Conservation (phyloP, 1,139 yeast genomes). For the Zygoascus sp. region DNA sequence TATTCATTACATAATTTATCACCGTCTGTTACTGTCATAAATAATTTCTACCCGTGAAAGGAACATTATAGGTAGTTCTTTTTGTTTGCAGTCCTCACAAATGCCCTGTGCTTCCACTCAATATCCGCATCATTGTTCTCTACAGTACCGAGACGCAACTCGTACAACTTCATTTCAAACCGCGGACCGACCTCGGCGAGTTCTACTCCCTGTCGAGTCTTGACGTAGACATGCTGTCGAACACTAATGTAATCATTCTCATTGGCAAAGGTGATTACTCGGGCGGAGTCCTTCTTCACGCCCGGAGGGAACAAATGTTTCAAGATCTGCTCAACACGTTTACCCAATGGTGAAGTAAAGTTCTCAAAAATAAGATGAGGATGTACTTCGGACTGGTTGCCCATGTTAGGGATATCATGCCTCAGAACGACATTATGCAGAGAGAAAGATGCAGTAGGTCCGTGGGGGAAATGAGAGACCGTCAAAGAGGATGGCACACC, state of each 20-base stretch:
- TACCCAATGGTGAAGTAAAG: slow-evolving; percentile 78
- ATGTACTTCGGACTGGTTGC: slow-evolving; percentile 84
- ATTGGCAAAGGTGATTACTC: slow-evolving; percentile 89
- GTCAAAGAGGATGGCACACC: slow-evolving; percentile 97
- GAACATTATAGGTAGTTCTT: slow-evolving; percentile 63
- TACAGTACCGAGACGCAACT: slow-evolving; percentile 79
- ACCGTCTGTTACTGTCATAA: not conserved
- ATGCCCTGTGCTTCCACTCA: slow-evolving; percentile 93
- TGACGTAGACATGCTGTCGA: slow-evolving; percentile 90
- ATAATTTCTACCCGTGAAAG: not conserved
- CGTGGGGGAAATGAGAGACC: slow-evolving; percentile 93
- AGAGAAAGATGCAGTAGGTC: slow-evolving; percentile 93
- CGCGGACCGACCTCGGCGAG: slow-evolving; percentile 98
- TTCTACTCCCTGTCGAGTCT: slow-evolving; percentile 80
- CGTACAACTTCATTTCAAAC: slow-evolving; percentile 91
- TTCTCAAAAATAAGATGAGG: slow-evolving; percentile 94
- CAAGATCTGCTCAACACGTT: slow-evolving; percentile 71
- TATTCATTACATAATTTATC: not conserved
- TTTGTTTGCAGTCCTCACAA: slow-evolving; percentile 90
- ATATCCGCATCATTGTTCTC: slow-evolving; percentile 97
- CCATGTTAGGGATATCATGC: slow-evolving; percentile 84
- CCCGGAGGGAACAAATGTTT: slow-evolving; percentile 96
- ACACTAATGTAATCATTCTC: slow-evolving; percentile 88
- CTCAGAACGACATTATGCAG: slow-evolving; percentile 90
- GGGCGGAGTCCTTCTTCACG: slow-evolving; percentile 79